Evolutionary conservation across 208 protist genomes (phyloP), one percentile per base, ranked within the genome.

Genomic region (Acanthamoeba royreba): DNA sequence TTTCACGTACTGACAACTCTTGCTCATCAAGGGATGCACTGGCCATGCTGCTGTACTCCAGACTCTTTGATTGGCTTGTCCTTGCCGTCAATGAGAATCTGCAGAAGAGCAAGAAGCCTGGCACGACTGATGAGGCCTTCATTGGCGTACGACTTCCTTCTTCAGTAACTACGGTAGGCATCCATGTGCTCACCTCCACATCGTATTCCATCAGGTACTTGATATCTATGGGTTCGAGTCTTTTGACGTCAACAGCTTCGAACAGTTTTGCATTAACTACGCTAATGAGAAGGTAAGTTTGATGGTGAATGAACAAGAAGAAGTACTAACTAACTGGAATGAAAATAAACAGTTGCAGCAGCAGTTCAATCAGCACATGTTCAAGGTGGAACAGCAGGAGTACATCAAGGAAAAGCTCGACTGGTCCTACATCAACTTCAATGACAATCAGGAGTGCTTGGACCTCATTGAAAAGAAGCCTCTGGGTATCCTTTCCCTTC

Each of bases 251-350:
- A 99, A 99, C 97, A 98, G 96, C 95, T 99, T 99, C 93, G 98
- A 99, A 96, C 98, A 99, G 96, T 94, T 99, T 22, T 99, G 98
- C 96, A 99, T 99, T 95, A 99, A 99, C 96, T 99, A 98, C 94
- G 98, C 98, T 45, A 99, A 99, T 95, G 99, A 98, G 58, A 97
- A 96, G 61, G 47, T 88, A 40, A 15, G 13, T n/a, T n/a, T n/a
- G n/a, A n/a, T n/a, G n/a, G n/a, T n/a, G 25, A 86, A 55, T 31
- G 15, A n/a, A 40, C 22, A 33, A n/a, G 42, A 15, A n/a, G n/a
- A n/a, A n/a, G n/a, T n/a, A n/a, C n/a, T n/a, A n/a, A n/a, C n/a
- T n/a, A n/a, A 77, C n/a, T 8, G 0, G n/a, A n/a, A 35, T 11
- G 4, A 5, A 47, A 22, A 35, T 9, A 2, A 99, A 95, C 98